phyloP scores from a whole-genome alignment of 2,329 filamentous ascomycete species.

The Allantophomopsis cytisporea region DNA sequence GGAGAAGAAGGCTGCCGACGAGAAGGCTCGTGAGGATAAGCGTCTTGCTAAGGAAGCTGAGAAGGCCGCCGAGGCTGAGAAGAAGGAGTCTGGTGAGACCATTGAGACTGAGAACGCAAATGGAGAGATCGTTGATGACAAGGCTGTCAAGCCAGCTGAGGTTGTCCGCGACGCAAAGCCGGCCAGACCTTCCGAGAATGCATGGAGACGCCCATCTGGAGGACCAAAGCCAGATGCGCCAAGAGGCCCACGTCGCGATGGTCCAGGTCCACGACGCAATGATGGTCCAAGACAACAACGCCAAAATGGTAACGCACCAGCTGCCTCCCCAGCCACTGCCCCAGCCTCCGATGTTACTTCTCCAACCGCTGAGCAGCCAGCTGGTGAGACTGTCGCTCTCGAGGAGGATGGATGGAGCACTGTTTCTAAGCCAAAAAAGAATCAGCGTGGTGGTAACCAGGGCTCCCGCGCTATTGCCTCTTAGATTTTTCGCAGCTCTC shows the following conservation, averaged over 20 bases:
- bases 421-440: conserved; percentile 26
- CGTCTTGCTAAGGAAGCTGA: conserved; percentile 48
- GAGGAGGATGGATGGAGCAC: conserved; percentile 55
- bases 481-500: conserved; percentile 3
- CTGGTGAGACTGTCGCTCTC: conserved; percentile 22
- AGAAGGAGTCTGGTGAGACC: conserved; percentile 9
- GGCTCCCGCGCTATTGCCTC: conserved; percentile 17
- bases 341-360: conserved; percentile 12
- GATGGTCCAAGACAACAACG: conserved; percentile 26
- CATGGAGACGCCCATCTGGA: conserved; percentile 41
- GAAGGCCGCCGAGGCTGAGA: conserved; percentile 11
- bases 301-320: conserved; percentile 28
- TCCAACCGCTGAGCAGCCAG: conserved; percentile 14
- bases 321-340: conserved; percentile 23
- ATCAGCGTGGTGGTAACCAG: conserved; percentile 18
- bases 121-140: conserved; percentile 31
- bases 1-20: conserved; percentile 65
- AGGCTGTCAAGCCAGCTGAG: conserved; percentile 30
- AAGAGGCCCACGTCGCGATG: conserved; percentile 20
- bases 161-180: conserved; percentile 32
- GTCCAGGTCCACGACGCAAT: conserved; percentile 27
- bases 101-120: conserved; percentile 19
- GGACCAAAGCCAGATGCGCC: conserved; percentile 21
- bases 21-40: conserved; percentile 41
- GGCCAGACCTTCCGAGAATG: conserved; percentile 43